These are phyloP conservation scores for Leishmania major DNA, from an alignment of 208 protist species.

Conservation along the genomic window DNA sequence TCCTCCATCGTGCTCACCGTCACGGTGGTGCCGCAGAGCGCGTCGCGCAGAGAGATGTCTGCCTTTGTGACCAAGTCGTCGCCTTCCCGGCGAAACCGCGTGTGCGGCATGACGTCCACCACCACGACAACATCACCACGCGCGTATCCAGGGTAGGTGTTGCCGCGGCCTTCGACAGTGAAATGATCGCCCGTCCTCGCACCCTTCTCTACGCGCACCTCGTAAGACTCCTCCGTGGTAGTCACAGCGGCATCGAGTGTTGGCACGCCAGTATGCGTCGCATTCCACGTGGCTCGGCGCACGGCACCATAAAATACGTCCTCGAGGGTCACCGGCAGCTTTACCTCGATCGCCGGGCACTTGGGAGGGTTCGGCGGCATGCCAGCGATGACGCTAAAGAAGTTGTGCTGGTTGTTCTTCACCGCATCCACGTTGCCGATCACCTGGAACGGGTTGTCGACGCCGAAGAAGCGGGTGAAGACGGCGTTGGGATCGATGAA, in stretches of 20 bases:
- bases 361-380: conserved; percentile 61
- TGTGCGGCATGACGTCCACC: conserved; percentile 70
- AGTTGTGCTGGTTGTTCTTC: conserved; percentile 82
- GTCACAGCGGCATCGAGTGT: conserved; percentile 27
- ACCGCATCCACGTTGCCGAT: conserved; percentile 67
- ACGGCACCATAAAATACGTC: conserved; percentile 88
- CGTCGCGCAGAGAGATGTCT: conserved; percentile 75
- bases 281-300: conserved; percentile 67
- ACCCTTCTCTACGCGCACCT: conserved; percentile 74
- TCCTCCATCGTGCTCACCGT: conserved; percentile 84
- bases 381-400: conserved; percentile 69
- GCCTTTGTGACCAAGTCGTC: conserved; percentile 75
- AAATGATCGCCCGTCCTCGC: conserved; percentile 73
- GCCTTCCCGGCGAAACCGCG: conserved; percentile 80
- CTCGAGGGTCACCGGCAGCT: conserved; percentile 73
- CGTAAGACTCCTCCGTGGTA: conserved; percentile 47
- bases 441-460: conserved; percentile 91
- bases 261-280: conserved; percentile 26
- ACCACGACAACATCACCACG: conserved; percentile 80
- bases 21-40: conserved; percentile 86
- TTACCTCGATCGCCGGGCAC: conserved; percentile 59
- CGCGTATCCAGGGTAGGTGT: conserved; percentile 53
- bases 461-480: conserved; percentile 89
- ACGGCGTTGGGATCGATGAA: conserved; percentile 76
- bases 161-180: conserved; percentile 60